Conservation (phyloP, 352 stramenopile species). For the Globisporangium yorkense region DNA sequence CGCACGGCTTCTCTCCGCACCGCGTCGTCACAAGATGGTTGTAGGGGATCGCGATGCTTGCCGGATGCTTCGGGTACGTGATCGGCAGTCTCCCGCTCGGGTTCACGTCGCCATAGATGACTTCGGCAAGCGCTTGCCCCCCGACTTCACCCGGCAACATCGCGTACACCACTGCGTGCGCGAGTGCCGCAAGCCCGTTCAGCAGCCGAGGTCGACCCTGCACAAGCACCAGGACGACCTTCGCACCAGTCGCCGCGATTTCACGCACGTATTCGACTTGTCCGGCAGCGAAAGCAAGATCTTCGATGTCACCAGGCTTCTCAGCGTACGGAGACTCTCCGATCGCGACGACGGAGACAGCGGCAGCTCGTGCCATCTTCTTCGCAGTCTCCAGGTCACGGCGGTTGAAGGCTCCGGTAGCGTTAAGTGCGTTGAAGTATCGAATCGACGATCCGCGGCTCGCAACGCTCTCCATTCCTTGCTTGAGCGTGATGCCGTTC, state of each 20-base stretch:
- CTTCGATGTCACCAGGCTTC: slow-evolving; percentile 82
- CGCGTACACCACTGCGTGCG: slow-evolving; percentile 69
- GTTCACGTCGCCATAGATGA: slow-evolving; percentile 75
- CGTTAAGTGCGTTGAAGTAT: slow-evolving; percentile 51
- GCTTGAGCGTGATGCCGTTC: slow-evolving; percentile 56
- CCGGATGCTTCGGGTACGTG: slow-evolving; percentile 70
- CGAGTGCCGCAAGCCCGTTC: slow-evolving; percentile 40
- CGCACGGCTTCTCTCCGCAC: slow-evolving; percentile 40
- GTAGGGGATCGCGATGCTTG: slow-evolving; percentile 70
- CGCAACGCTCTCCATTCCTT: slow-evolving; percentile 38
- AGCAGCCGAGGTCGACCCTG: slow-evolving; percentile 78
- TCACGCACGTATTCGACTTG: slow-evolving; percentile 72
- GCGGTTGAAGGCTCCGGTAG: slow-evolving; percentile 44
- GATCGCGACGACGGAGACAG: slow-evolving; percentile 74
- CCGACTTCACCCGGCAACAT: slow-evolving; percentile 76
- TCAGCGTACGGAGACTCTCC: slow-evolving; percentile 79
- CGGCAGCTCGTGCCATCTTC: slow-evolving; percentile 29
- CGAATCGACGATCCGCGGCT: slow-evolving; percentile 17
- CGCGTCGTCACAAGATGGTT: slow-evolving; percentile 56
- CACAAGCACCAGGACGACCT: slow-evolving; percentile 78
- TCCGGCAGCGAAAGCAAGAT: slow-evolving; percentile 52
- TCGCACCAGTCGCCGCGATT: slow-evolving; percentile 56
- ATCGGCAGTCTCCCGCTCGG: slow-evolving; percentile 78
- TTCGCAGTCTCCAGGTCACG: slow-evolving; percentile 51
- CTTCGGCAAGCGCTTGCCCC: slow-evolving; percentile 76